These are phyloP conservation scores for Myrica gale DNA, from an alignment of 306 rosid genomes.

Conservation along the genomic window DNA sequence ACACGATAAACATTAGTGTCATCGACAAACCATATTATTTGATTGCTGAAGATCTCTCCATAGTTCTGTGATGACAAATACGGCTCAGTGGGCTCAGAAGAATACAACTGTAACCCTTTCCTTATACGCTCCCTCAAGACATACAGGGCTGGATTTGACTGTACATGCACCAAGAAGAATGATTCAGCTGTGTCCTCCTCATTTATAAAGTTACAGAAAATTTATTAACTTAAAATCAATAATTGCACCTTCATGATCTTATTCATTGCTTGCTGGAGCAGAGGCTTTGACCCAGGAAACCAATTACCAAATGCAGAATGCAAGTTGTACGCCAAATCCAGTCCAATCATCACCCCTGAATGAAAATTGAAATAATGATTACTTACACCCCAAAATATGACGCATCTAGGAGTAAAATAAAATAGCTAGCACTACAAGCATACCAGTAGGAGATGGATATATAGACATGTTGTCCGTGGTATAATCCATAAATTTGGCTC, in stretches of 20 bases:
- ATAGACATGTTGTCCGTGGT: conserved; percentile 99
- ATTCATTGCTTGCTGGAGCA: conserved; percentile 98
- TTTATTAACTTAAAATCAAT: not conserved
- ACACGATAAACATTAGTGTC: conserved; percentile 99
- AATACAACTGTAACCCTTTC: conserved; percentile 95
- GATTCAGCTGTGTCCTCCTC: not conserved
- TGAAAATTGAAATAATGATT: conserved; percentile 12
- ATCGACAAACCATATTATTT: conserved; percentile 99
- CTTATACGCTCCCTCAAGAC: conserved; percentile 97
- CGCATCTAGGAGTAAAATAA: not conserved
- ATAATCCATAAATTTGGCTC: conserved; percentile 99
- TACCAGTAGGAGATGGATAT: conserved; percentile 97
- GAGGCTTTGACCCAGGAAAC: conserved; percentile 98
- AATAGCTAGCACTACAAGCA: not conserved
- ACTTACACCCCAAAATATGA: not conserved
- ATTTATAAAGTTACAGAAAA: conserved; percentile 3
- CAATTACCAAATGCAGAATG: conserved; percentile 99
- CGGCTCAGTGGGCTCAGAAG: conserved; percentile 99
- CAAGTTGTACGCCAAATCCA: conserved; percentile 93
- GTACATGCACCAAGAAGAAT: conserved; percentile 38
- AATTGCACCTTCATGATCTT: conserved; percentile 90
- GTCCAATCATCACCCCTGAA: conserved; percentile 97
- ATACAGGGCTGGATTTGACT: conserved; percentile 99
- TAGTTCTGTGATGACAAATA: conserved; percentile 96
- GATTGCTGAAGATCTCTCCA: conserved; percentile 99